Evolutionary conservation across 2,329 filamentous ascomycete genomes (phyloP).

Genomic region (Torrubiella hemipterigena): DNA sequence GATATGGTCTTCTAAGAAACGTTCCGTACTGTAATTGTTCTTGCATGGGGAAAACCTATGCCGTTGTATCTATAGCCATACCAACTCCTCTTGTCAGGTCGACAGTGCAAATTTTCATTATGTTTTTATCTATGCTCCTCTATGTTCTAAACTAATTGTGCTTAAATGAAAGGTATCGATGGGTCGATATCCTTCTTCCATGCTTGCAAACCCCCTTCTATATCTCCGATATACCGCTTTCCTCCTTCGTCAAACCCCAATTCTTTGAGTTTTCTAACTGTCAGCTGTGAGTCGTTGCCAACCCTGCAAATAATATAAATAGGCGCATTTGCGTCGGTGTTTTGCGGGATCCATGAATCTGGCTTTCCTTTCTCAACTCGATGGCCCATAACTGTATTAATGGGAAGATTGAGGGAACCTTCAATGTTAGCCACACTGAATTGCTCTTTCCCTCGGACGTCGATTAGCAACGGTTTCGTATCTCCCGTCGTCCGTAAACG

Average conservation of each 20-base stretch:
- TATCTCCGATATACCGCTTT: slow-evolving; percentile 51
- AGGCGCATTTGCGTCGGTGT: slow-evolving; percentile 29
- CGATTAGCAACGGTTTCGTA: slow-evolving; percentile 50
- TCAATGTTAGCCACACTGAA: slow-evolving; percentile 69
- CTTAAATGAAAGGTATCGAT: slow-evolving; percentile 38
- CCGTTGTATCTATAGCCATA: slow-evolving; percentile 13
- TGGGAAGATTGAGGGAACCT: slow-evolving; percentile 61
- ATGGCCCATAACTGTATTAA: slow-evolving; percentile 43
- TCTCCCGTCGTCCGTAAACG: slow-evolving; percentile 7
- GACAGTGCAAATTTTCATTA: slow-evolving; percentile 8
- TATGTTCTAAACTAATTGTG: background rate
- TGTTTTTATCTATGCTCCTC: slow-evolving; percentile 3
- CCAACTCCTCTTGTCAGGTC: slow-evolving; percentile 15
- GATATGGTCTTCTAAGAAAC: too few relatives aligned
- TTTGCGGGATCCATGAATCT: slow-evolving; percentile 25
- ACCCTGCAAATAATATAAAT: slow-evolving; percentile 64
- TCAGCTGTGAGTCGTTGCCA: slow-evolving; percentile 69
- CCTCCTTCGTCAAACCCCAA: slow-evolving; percentile 40
- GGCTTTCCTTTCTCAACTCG: slow-evolving; percentile 15
- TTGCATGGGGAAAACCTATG: too few relatives aligned
- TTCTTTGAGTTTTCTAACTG: slow-evolving; percentile 52
- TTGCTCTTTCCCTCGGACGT: slow-evolving; percentile 76
- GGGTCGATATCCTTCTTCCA: slow-evolving; percentile 61
- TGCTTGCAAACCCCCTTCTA: slow-evolving; percentile 57
- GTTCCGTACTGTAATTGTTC: too few relatives aligned